phyloP scores from a whole-genome alignment of 495 filamentous ascomycete genomes.

The Achaetomiella virescens region DNA sequence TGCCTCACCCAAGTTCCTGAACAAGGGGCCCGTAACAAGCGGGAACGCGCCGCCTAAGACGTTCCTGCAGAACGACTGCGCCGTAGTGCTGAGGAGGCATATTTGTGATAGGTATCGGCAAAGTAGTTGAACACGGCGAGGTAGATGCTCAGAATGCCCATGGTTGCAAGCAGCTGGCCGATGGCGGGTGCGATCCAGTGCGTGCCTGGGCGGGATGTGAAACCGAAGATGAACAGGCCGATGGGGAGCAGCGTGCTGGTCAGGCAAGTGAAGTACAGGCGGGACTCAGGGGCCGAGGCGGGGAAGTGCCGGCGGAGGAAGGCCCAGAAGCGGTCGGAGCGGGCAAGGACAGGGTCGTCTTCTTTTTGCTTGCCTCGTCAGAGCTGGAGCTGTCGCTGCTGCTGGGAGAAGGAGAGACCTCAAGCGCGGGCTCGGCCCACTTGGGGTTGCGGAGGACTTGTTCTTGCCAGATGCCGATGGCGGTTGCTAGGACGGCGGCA shows the following conservation, averaged over 20 bases:
- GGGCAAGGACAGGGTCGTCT: background rate
- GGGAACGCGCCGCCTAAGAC: conserved; percentile 80
- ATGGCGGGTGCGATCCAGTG: conserved; percentile 76
- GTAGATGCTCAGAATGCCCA: conserved; percentile 87
- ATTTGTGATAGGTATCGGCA: conserved; percentile 82
- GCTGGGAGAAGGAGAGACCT: conserved; percentile 17
- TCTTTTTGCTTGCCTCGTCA: background rate
- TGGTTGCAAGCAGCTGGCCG: conserved; percentile 65
- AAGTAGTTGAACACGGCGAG: conserved; percentile 91
- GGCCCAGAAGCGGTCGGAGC: conserved; percentile 25
- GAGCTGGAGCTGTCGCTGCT: background rate
- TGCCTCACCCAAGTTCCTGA: conserved; percentile 61
- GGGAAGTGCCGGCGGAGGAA: conserved; percentile 37
- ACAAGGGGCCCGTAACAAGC: conserved; percentile 66
- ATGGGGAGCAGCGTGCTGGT: conserved; percentile 59
- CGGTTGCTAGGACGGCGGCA: conserved; percentile 60
- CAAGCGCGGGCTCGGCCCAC: conserved; percentile 21
- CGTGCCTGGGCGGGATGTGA: conserved; percentile 59
- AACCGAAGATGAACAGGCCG: conserved; percentile 69
- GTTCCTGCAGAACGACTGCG: conserved; percentile 80
- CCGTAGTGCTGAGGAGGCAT: conserved; percentile 79
- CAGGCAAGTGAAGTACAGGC: conserved; percentile 79
- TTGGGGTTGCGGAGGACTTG: conserved; percentile 36
- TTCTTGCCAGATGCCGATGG: conserved; percentile 71
- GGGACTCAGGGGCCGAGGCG: conserved; percentile 59